Evolutionary conservation across 768 basidiomycete species (phyloP), one percentile per base, ranked within the genome.

Genomic region (Pulveroboletus sp.): DNA sequence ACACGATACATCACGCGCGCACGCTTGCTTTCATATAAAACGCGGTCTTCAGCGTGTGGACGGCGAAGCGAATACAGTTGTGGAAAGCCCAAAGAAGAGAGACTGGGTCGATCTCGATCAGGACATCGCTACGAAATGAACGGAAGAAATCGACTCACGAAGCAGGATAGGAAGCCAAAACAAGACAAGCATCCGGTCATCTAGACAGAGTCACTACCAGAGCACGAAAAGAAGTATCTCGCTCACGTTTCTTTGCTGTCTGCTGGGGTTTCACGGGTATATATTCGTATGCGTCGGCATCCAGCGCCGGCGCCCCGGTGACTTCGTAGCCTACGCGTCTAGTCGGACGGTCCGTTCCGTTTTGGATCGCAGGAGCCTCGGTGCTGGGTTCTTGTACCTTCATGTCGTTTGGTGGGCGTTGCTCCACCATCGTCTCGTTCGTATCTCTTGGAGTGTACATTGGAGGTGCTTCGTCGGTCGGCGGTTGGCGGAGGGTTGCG

Each of bases 151-250:
- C 27, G 10, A 81, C 88, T 72, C 59, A 92, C 89, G 68, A 51
- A 91, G 67, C 9, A 93, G 73, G 60, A 92, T 88, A 16, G 89
- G 89, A 58, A 93, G 74, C 89, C 89, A 93, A 73, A 93, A 93
- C 35, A 86, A 63, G 30, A 89, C 61, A 39, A 93, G 78, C 89
- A 93, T 93, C 35, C 82, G 83, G 63, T 93, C 89, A 68, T 85
- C 88, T 90, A 50, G 16, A 53, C 13, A 58, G 12, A 50, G 45
- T 47, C 22, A 62, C 23, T 20, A 48, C 9, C 12, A 27, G 20
- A 4, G 5, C 16, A 24, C 48, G 26, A 32, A 27, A 35, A 26
- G 16, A 2, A 30, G 32, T 19, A 17, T 19, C n/a, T 23, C 34
- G 40, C 75, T 61, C 60, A 89, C 88, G 81, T 72, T 90, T 89